Base-by-base conservation (phyloP, 2,329 filamentous ascomycete species). In the Leptographium lundbergii region DNA sequence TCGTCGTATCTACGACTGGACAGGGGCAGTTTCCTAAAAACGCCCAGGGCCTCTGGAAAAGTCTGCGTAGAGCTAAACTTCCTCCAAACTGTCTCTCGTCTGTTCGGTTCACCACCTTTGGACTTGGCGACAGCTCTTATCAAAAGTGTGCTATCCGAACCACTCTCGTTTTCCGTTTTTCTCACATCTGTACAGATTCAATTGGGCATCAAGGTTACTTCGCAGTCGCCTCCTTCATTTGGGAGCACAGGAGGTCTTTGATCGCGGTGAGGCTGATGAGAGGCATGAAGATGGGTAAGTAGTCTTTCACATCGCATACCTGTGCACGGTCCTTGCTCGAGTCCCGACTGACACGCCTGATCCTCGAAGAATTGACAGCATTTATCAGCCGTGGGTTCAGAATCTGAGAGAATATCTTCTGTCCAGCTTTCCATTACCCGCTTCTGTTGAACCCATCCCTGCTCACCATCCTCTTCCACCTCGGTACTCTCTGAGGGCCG, bases 61-160 rank as follows among this genome's bases (percentile, higher is more conserved):
- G 84, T 61, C 77, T 99, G 45, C 77, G 95, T 22, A 81, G 89
- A 64, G 91, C 88, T 70, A 89, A 84, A 65, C 79, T 99, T 32
- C 82, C 86, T 14, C 77, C 84, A 3, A 82, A 80, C 19, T 91
- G 86, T 66, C 75, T 99, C 47, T 69, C 75, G 45, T 78, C 80
- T 39, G 74, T 95, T 62, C 79, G 76, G 1, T 97, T 95, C 72
- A 86, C 89, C 3, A 88, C 86, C 0, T 96, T 97, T 75, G 94
- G 94, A 0, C 79, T 97, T 1, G 94, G 94, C 0, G 94, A 99
- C 71, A 96, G 88, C 67, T 95, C 91, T 1, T 99, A 99, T 77
- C 80, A 87, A 59, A 92, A 95, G 86, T 94, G 76, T 64, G 80
- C 69, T 48, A 54, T 27, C 22, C 19, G 14, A 17, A 6, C 11